A percentile compares a stretch with the other conserved stretches of the same genome.
These are phyloP conservation scores for Macadamia tetraphylla DNA, from an alignment of 164 flowering plant species.

Conservation along the genomic window DNA sequence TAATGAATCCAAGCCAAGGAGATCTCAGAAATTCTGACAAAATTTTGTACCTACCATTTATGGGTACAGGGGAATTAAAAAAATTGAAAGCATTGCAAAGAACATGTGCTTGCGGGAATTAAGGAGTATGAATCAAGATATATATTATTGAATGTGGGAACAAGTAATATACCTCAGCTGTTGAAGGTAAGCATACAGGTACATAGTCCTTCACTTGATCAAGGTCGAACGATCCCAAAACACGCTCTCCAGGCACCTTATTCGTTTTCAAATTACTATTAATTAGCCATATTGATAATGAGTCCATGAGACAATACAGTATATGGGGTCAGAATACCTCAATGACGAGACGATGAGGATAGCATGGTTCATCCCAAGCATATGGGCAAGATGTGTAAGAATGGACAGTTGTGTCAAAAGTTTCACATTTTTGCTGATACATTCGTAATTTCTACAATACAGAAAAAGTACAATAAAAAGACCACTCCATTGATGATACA, in stretches of 20 bases:
- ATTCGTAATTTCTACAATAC: slow-evolving; percentile 63
- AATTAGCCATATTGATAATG: slow-evolving; percentile 4
- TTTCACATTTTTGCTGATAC: slow-evolving; percentile 88
- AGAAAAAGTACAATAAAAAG: slow-evolving; percentile 6
- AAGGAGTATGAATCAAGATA: no score
- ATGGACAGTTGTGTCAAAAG: slow-evolving; percentile 65
- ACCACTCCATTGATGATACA: not conserved
- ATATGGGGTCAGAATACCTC: slow-evolving; percentile 51
- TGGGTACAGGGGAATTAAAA: no score
- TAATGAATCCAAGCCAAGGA: no score
- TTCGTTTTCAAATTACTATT: slow-evolving; percentile 7
- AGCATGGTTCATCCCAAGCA: slow-evolving; percentile 99
- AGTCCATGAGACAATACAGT: not conserved
- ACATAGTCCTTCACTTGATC: slow-evolving; percentile 64
- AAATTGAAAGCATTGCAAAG: not conserved
- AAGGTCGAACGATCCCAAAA: slow-evolving; percentile 67
- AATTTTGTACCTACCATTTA: no score
- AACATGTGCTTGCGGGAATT: not conserved
- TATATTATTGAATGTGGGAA: no score
- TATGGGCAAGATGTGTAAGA: slow-evolving; percentile 77
- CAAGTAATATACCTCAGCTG: slow-evolving; percentile 49
- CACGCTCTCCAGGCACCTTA: slow-evolving; percentile 88
- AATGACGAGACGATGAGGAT: slow-evolving; percentile 80
- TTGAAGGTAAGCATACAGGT: slow-evolving; percentile 55
- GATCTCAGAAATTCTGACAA: no score